Evolutionary conservation across 768 basidiomycete genomes (phyloP).

Genomic region (Ramaria rubella): DNA sequence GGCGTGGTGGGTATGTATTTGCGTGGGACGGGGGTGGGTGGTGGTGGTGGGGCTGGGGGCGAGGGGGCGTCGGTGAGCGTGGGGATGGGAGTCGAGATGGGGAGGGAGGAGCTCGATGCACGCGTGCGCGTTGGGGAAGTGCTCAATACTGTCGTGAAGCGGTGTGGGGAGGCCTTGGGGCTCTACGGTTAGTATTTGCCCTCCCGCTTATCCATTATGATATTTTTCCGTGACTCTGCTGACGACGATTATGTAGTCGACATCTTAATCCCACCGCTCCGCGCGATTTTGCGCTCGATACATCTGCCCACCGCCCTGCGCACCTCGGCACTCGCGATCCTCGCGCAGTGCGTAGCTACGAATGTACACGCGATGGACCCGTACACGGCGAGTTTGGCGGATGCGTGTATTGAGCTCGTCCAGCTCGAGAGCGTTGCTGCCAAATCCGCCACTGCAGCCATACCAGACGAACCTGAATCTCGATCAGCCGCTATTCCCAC

Average conservation of each 20-base stretch:
- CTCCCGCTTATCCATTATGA: not conserved
- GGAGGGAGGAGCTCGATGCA: constrained; percentile 56
- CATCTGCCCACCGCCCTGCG: constrained; percentile 70
- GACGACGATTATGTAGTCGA: constrained; percentile 41
- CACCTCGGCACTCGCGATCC: constrained; percentile 57
- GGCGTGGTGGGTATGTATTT: constrained; percentile 64
- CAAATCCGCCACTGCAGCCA: constrained; percentile 9
- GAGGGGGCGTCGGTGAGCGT: too few relatives aligned
- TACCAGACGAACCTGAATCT: constrained; percentile 3
- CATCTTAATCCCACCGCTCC: constrained; percentile 65
- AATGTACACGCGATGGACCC: constrained; percentile 54
- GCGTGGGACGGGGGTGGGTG: constrained; percentile 37
- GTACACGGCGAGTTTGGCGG: constrained; percentile 55
- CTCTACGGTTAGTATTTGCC: constrained; percentile 48
- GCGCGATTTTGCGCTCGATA: constrained; percentile 49
- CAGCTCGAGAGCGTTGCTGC: constrained; percentile 49
- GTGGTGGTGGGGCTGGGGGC: constrained; percentile 35
- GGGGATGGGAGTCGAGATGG: constrained; percentile 24
- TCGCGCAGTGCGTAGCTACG: constrained; percentile 67
- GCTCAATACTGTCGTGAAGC: constrained; percentile 64
- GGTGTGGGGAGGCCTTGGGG: constrained; percentile 63
- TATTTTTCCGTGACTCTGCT: not conserved
- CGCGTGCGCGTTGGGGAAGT: constrained; percentile 82
- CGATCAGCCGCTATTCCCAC: not conserved
- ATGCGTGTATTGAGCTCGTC: constrained; percentile 71